Evolutionary conservation across 83 land plant species (phyloP), one percentile per base, ranked within the genome.

Genomic region (Thuja plicata): DNA sequence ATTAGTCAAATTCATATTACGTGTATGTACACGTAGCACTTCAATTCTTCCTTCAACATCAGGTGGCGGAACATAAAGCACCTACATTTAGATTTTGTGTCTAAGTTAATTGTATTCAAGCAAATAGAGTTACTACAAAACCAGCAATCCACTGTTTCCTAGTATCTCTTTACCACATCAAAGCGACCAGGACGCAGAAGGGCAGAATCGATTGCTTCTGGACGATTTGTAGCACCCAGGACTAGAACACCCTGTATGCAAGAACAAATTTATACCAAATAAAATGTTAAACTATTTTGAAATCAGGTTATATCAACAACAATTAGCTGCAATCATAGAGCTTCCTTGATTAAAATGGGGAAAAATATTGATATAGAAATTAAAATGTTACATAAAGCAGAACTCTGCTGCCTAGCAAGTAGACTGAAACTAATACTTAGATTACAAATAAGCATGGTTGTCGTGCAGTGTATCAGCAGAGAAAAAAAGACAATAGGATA

Each of bases 111-210:
- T 45, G 30, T 88, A 52, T n/a, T 37, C 8, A 35, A 17, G 9
- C 16, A 55, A 35, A 1, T 10, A 71, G 70, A 48, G 86, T 1
- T 81, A 70, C 13, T 46, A 21, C 38, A 85, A 50, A 45, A 16
- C 19, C 86, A 87, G 87, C 88, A 62, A 1, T 21, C 5, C 32
- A 66, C 5, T 41, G 9, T 24, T 24, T 46, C 17, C 16, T 52
- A 11, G 5, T 81, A 15, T 74, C 17, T 55, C 92, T 89, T 32
- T 90, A 97, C 99, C 94, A 92, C 87, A 89, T 97, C 99, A 92
- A 97, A 96, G 83, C 99, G 97, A 77, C 99, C 99, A 79, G 99
- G 99, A 24, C 99, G 94, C 95, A 94, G 92, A 34, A 97, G 91
- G 55, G 99, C 99, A 45, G 96, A 93, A 92, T 96, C 98, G 60